Evolutionary conservation across 805 yeast species (phyloP), one percentile per base, ranked within the genome.

Genomic region (Hyphopichia homilentoma): DNA sequence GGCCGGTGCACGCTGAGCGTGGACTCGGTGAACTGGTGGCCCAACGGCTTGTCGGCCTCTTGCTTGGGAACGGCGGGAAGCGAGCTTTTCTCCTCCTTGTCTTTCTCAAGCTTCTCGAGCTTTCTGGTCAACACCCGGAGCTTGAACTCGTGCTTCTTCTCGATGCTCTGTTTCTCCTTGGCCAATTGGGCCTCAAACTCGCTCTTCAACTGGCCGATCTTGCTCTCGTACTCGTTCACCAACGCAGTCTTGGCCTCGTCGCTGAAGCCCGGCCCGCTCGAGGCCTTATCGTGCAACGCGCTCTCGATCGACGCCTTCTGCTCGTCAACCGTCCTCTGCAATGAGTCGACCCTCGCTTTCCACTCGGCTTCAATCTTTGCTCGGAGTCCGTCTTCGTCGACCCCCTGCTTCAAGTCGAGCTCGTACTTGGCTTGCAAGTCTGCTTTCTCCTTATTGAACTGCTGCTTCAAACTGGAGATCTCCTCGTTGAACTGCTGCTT

Each of bases 81-180:
- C 17, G 16, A 12, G 15, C 20, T 11, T 6, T 14, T 13, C 7
- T 8, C 22, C 12, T 21, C 11, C 17, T 4, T 13, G n/a, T 3
- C 22, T 32, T 68, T 66, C 38, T 73, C 77, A 18, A 74, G 60
- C 32, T 68, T 69, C 27, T 72, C 77, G n/a, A 75, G 58, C 50
- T 73, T 78, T 41, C 66, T 65, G 43, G 68, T 71, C 44, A 77
- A 60, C 53, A 81, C 70, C 37, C 68, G 73, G 35, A 70, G 68
- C 43, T 78, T 73, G 53, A 82, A 70, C 38, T 74, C 81, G 29
- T 69, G 70, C 46, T 78, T 79, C 48, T 77, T 74, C 30, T 74
- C 73, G 26, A 75, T 18, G n/a, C 22, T 70, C 16, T 74, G 72
- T 33, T 54, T 57, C 26, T 52, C 60, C 15, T 41, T 39, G 14